Evolutionary conservation across 345 rosid genomes (phyloP).

Genomic region (Ceriops tagal): DNA sequence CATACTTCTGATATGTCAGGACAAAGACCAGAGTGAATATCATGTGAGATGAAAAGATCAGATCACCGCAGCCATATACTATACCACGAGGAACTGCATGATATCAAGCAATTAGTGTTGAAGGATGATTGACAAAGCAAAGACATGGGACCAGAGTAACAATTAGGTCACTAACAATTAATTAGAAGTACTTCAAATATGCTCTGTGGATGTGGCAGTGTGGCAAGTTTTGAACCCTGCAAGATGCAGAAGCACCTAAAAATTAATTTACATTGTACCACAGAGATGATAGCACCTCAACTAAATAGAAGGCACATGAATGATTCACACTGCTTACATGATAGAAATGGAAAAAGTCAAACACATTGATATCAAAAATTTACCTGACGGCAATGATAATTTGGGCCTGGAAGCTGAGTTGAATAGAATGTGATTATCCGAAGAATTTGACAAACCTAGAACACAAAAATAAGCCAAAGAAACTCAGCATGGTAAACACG

Average conservation of each 20-base stretch:
- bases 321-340: conserved; percentile 4
- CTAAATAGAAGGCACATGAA: background rate
- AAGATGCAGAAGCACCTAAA: conserved; percentile 12
- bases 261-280: background rate
- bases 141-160: conserved; percentile 9
- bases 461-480: conserved; percentile 1
- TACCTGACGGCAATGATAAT: conserved; percentile 97
- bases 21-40: conserved; percentile 93
- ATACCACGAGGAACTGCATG: conserved; percentile 90
- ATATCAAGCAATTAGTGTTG: conserved; percentile 23
- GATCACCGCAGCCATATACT: conserved; percentile 92
- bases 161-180: conserved; percentile 50
- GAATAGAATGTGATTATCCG: conserved; percentile 88
- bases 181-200: conserved; percentile 63
- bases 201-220: conserved; percentile 73
- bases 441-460: conserved; percentile 82
- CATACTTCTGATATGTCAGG: conserved; percentile 91
- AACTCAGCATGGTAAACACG: conserved; percentile 7
- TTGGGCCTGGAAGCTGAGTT: conserved; percentile 98
- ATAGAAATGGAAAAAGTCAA: background rate
- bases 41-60: conserved; percentile 98
- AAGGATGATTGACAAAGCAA: conserved; percentile 12
- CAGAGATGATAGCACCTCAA: too few relatives aligned
- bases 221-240: conserved; percentile 87
- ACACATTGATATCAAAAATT: too few relatives aligned